Percentiles rank a stretch among this genome's conserved stretches.
Conservation (phyloP, 306 rosid species). For the Acmispon strigosus region DNA sequence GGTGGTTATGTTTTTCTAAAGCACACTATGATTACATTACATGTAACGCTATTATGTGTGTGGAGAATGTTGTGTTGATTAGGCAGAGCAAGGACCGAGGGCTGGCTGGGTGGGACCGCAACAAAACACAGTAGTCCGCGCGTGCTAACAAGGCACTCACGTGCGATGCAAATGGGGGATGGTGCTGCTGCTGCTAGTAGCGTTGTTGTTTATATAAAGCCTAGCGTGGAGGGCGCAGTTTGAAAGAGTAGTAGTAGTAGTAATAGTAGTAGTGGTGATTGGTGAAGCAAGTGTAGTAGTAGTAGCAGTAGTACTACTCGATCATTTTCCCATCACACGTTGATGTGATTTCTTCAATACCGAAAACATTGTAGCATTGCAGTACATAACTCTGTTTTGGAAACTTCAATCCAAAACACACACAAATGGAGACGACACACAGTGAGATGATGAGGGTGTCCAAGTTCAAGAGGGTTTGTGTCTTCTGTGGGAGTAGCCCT, state of each 20-base stretch:
- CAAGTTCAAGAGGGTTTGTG: constrained; percentile 90
- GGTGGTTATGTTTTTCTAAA: not conserved
- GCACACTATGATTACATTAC: constrained; percentile 7
- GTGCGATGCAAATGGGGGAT: constrained; percentile 31
- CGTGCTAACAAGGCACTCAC: constrained; percentile 54
- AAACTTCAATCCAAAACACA: too few species aligned
- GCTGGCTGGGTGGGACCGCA: not conserved
- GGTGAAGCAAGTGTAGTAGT: too few species aligned
- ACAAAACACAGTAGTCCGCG: constrained; percentile 41
- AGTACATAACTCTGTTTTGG: too few species aligned
- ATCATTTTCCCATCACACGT: too few species aligned
- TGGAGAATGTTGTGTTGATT: constrained; percentile 16
- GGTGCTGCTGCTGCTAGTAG: not conserved
- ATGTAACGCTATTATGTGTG: not conserved
- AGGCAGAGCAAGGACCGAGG: constrained; percentile 9
- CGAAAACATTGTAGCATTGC: not conserved
- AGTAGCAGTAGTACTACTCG: too few species aligned
- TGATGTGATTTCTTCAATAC: too few species aligned
- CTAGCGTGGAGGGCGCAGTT: not conserved
- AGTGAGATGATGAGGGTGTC: constrained; percentile 63
- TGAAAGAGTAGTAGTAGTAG: not conserved
- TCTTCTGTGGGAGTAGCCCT: constrained; percentile 97
- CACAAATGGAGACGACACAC: constrained; percentile 53
- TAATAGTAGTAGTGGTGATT: not conserved
- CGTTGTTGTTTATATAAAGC: constrained; percentile 33